Conservation (phyloP, 805 yeast genomes). For the Lachancea quebecensis region DNA sequence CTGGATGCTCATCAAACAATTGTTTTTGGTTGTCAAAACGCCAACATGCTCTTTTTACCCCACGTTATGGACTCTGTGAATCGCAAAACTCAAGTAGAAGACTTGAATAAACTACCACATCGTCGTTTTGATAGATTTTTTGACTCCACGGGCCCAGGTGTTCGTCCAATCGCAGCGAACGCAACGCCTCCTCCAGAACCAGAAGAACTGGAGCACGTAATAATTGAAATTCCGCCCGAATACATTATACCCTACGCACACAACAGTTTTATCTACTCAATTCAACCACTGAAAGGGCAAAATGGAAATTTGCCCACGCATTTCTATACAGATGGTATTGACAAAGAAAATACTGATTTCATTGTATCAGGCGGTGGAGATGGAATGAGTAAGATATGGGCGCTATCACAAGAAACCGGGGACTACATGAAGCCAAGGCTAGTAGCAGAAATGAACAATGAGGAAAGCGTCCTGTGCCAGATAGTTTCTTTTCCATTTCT, state of each 20-base stretch:
- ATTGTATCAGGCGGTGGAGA: conserved; percentile 84
- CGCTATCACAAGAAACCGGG: conserved; percentile 22
- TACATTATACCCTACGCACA: conserved; percentile 80
- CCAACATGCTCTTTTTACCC: conserved; percentile 71
- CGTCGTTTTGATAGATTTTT: conserved; percentile 76
- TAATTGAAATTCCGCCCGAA: conserved; percentile 60
- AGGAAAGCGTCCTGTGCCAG: conserved; percentile 67
- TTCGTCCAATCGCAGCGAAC: neutral
- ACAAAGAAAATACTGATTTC: conserved; percentile 25
- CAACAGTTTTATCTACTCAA: conserved; percentile 79
- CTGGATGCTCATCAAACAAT: conserved; percentile 51
- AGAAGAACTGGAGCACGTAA: conserved; percentile 17
- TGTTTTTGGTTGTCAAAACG: conserved; percentile 88
- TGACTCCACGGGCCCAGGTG: conserved; percentile 75
- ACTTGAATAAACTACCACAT: conserved; percentile 45
- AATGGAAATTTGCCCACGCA: conserved; percentile 2
- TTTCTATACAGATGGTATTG: conserved; percentile 1
- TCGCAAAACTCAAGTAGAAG: conserved; percentile 10
- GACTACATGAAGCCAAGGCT: conserved; percentile 5
- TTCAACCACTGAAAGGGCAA: conserved; percentile 25
- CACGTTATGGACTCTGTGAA: conserved; percentile 22
- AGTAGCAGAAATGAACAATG: conserved; percentile 39
- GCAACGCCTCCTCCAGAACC: conserved; percentile 6
- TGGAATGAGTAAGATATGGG: conserved; percentile 81
- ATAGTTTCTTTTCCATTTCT: conserved; percentile 57